Base-by-base conservation (phyloP, 1,284 basidiomycete species). In the Pterulicium gracile region DNA sequence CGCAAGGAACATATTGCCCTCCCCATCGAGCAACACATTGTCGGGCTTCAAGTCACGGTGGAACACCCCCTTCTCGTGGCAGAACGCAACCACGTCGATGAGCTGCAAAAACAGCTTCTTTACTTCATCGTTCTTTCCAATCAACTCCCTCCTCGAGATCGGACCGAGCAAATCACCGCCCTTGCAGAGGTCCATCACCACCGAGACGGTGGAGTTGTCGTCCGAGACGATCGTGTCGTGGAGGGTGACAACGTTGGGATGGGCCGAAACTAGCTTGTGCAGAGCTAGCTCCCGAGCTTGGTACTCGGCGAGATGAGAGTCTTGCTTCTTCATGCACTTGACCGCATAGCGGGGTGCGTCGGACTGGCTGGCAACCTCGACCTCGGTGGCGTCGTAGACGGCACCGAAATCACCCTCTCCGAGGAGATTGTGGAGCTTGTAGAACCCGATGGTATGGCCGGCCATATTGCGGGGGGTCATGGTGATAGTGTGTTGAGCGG, bases 21-120 rank as follows among this genome's bases (percentile, higher is more conserved):
- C 77, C 20, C 43, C 52, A 19, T 56, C 51, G 22, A 75, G 79
- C 24, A 85, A 59, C 46, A 84, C 78, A 58, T 85, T 84, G 55
- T 81, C 81, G 1, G 81, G 81, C 57, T 84, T 85, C 49, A 85
- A 67, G 53, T 84, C 81, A 23, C 81, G 73, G 58, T 85, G 82
- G 57, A 70, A 81, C 55, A 84, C 73, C 51, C 78, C 77, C 48
- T 69, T 62, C 15, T 53, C 55, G 55, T 79, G 72, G 55, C 61
- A 65, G 56, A 75, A 72, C 34, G 75, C 67, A 34, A 83, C 71
- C 2, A 78, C 76, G 45, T 79, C 76, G 49, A 82, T 60, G 50
- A 83, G 73, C 56, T 78, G 70, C 22, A 74, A 50, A 54, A 78
- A 77, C 21, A 76, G 68, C 32, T 59, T 54, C 47, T 61, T 62